These are phyloP conservation scores for Microcyclospora tardicrescens DNA, from an alignment of 2,329 filamentous ascomycete species.

Conservation along the genomic window DNA sequence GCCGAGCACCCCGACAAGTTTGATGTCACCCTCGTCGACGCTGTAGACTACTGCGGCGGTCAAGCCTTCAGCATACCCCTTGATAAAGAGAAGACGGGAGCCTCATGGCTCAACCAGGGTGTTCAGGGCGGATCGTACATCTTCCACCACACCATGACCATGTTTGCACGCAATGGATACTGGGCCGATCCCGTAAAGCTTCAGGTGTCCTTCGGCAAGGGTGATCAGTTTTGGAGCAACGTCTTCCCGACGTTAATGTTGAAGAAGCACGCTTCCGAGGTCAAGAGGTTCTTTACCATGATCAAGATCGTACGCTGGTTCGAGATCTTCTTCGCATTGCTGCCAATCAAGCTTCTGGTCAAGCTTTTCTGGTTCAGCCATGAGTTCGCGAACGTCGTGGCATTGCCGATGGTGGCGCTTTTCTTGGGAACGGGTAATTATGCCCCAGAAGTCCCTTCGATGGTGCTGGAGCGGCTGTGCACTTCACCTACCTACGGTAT, in stretches of 20 bases:
- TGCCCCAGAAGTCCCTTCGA: constrained; percentile 56
- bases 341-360: constrained; percentile 52
- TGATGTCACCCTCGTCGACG: constrained; percentile 51
- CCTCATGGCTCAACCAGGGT: constrained; percentile 48
- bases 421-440: constrained; percentile 67
- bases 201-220: constrained; percentile 52
- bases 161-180: constrained; percentile 46
- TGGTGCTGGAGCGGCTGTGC: constrained; percentile 45
- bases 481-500: constrained; percentile 45
- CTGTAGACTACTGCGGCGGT: constrained; percentile 44
- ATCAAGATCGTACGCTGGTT: constrained; percentile 46
- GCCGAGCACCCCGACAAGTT: constrained; percentile 53
- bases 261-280: constrained; percentile 42
- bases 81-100: constrained; percentile 43
- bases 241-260: constrained; percentile 49
- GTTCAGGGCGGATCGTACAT: constrained; percentile 53
- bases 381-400: constrained; percentile 59
- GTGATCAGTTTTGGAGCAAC: constrained; percentile 52
- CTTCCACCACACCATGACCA: constrained; percentile 55
- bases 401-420: constrained; percentile 57
- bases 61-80: constrained; percentile 47
- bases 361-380: constrained; percentile 55
- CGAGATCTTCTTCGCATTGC: constrained; percentile 46
- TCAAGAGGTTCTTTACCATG: constrained; percentile 41
- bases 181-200: constrained; percentile 45